Conservation (phyloP, 2,329 filamentous ascomycete genomes). For the Epichloe uncinata region DNA sequence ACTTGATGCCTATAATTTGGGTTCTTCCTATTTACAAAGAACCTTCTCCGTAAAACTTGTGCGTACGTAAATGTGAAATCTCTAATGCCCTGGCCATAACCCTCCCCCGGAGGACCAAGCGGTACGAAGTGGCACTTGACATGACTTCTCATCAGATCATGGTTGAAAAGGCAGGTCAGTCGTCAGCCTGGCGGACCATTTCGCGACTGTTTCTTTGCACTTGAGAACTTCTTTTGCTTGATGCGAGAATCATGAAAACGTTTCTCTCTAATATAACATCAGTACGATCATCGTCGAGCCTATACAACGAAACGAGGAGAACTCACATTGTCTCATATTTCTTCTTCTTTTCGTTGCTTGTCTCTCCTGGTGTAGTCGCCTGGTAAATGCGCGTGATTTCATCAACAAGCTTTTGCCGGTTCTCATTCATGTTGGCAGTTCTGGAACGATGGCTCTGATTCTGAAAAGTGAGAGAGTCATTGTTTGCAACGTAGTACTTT, state of each 20-base stretch:
- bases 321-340: slow-evolving; percentile 35
- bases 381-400: slow-evolving; percentile 36
- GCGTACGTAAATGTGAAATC: too few relatives aligned
- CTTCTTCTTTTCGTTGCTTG: slow-evolving; percentile 31
- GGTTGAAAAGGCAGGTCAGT: neutral
- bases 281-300: neutral
- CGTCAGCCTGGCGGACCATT: slow-evolving; percentile 21
- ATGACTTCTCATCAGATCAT: neutral
- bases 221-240: slow-evolving; percentile 33
- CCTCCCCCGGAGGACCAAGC: too few relatives aligned
- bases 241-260: slow-evolving; percentile 31
- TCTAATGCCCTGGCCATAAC: too few relatives aligned
- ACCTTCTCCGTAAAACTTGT: too few relatives aligned
- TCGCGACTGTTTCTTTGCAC: slow-evolving; percentile 36
- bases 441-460: slow-evolving; percentile 41
- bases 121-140: too few relatives aligned
- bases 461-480: slow-evolving; percentile 40
- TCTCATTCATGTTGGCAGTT: slow-evolving; percentile 38
- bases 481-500: slow-evolving; percentile 38
- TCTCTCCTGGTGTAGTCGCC: slow-evolving; percentile 31
- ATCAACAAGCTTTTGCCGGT: slow-evolving; percentile 33
- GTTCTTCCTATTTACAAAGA: too few relatives aligned
- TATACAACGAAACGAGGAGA: neutral
- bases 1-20: too few relatives aligned
- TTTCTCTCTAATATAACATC: slow-evolving; percentile 26